Evolutionary conservation across 148 eudicot species (phyloP).

Genomic region (Persicaria maculosa): DNA sequence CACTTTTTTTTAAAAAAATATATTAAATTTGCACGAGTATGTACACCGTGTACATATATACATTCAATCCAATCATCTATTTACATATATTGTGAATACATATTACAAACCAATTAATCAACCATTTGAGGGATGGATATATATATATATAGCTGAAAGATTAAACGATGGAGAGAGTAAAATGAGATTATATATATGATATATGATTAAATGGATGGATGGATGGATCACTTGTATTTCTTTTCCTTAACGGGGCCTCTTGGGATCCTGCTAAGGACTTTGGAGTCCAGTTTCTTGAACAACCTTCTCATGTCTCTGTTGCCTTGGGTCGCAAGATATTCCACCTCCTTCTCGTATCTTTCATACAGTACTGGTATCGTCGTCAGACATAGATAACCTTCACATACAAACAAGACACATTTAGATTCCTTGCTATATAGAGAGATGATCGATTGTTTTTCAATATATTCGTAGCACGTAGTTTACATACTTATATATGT

Average conservation of each 20-base stretch:
- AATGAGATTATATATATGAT: no score
- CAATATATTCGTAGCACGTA: not conserved
- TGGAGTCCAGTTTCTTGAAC: conserved; percentile 42
- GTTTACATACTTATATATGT: conserved; percentile 33
- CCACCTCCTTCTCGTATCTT: conserved; percentile 35
- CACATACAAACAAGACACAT: not conserved
- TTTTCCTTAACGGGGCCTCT: conserved; percentile 58
- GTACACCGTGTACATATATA: no score
- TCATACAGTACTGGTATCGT: conserved; percentile 31
- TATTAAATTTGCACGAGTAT: no score
- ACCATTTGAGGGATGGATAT: no score
- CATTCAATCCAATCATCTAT: no score
- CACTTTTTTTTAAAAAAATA: no score
- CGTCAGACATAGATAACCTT: conserved; percentile 30
- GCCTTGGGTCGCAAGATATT: conserved; percentile 48
- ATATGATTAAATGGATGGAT: no score
- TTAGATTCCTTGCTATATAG: not conserved
- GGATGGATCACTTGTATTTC: conserved; percentile 27
- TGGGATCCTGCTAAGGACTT: conserved; percentile 58
- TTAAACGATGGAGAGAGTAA: no score
- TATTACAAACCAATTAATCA: no score
- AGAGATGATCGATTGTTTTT: not conserved
- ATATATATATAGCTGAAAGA: accelerated
- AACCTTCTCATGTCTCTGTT: conserved; percentile 44
- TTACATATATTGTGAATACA: no score